A percentile compares a stretch with the other conserved stretches of the same genome.
These are phyloP conservation scores for Tulasnella sp. DNA, from an alignment of 768 basidiomycete species.

Conservation along the genomic window DNA sequence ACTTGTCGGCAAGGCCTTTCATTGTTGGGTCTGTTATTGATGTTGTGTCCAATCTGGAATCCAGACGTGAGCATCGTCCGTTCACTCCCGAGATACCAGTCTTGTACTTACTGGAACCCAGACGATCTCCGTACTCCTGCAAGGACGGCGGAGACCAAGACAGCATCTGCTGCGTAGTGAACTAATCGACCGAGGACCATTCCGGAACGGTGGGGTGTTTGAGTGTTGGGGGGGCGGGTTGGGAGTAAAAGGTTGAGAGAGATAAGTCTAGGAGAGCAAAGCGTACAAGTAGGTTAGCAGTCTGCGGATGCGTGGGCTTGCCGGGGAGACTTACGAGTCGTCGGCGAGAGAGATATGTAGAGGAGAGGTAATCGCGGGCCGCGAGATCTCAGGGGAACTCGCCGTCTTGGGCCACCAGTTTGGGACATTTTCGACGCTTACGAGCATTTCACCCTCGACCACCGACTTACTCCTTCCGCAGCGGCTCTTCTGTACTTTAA, in stretches of 20 bases:
- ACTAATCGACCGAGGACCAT: conserved; percentile 65
- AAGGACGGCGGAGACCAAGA: conserved; percentile 83
- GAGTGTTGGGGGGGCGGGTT: background rate
- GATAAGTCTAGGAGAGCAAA: background rate
- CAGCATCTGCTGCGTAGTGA: conserved; percentile 83
- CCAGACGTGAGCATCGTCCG: background rate
- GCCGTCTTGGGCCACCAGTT: background rate
- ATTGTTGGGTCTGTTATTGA: conserved; percentile 76
- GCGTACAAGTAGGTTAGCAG: background rate
- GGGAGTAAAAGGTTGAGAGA: background rate
- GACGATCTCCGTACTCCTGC: conserved; percentile 91
- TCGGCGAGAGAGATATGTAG: conserved; percentile 6
- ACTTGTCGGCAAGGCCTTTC: conserved; percentile 75
- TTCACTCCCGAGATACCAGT: background rate
- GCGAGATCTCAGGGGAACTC: conserved; percentile 17
- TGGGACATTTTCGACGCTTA: conserved; percentile 14
- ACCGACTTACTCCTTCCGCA: background rate
- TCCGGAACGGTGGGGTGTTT: background rate
- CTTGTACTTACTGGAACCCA: conserved; percentile 76
- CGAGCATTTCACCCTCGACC: conserved; percentile 18
- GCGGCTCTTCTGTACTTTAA: background rate
- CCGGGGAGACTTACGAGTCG: background rate
- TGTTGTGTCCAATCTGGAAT: conserved; percentile 63
- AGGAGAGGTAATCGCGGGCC: background rate
- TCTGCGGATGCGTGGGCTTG: background rate